These are phyloP conservation scores for Yarrowia deformans DNA, from an alignment of 805 yeast genomes.

Conservation along the genomic window DNA sequence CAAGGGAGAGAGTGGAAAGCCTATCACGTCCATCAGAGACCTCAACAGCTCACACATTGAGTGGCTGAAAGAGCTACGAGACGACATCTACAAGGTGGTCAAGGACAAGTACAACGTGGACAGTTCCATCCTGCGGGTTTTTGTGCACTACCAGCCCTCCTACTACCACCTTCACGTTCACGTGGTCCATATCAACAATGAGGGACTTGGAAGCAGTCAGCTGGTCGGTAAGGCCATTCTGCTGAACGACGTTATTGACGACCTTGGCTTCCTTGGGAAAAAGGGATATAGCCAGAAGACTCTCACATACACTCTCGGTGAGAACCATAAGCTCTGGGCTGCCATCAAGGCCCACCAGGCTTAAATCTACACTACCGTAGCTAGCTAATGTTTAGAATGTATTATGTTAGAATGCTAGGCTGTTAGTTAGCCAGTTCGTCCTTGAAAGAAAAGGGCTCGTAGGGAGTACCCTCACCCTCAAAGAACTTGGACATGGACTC, in stretches of 20 bases:
- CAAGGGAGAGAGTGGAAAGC: conserved; percentile 50
- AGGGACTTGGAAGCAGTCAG: conserved; percentile 58
- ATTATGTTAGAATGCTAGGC: conserved; percentile 38
- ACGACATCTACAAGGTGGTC: conserved; percentile 58
- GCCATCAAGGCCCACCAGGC: conserved; percentile 8
- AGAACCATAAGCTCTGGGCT: conserved; percentile 77
- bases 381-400: conserved; percentile 1
- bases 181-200: conserved; percentile 75
- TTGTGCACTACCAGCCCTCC: conserved; percentile 91
- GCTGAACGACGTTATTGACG: conserved; percentile 81
- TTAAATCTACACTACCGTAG: not conserved
- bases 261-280: conserved; percentile 60
- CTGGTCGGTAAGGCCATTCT: conserved; percentile 79
- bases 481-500: conserved; percentile 98
- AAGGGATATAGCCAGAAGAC: conserved; percentile 66
- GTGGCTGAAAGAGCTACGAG: conserved; percentile 60
- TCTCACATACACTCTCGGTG: conserved; percentile 73
- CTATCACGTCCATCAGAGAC: conserved; percentile 77
- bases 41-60: conserved; percentile 64
- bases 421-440: conserved; percentile 27
- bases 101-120: conserved; percentile 58
- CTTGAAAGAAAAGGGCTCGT: conserved; percentile 82
- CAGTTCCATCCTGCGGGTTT: conserved; percentile 70
- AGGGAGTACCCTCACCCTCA: conserved; percentile 94
- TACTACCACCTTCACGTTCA: conserved; percentile 96